These are phyloP conservation scores for Leccinum fallax DNA, from an alignment of 1,284 basidiomycete genomes.

Conservation along the genomic window DNA sequence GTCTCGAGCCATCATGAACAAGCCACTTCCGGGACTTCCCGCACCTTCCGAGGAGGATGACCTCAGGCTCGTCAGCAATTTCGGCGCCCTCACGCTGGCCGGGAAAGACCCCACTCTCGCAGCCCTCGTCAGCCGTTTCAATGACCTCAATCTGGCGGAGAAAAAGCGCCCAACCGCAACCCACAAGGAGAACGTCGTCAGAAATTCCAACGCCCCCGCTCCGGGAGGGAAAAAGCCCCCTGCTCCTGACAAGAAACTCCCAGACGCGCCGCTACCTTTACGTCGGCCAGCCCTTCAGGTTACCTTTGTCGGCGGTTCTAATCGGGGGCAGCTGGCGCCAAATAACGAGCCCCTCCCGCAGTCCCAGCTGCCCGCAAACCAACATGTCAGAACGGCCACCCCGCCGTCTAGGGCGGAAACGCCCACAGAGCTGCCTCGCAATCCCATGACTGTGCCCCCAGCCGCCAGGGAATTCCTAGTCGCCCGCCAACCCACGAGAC, in stretches of 20 bases:
- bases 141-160: neutral
- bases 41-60: conserved; percentile 26
- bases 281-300: neutral
- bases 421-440: conserved; percentile 29
- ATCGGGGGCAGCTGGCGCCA: conserved; percentile 14
- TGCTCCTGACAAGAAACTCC: conserved; percentile 22
- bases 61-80: conserved; percentile 36
- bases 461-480: conserved; percentile 38
- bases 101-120: conserved; percentile 11
- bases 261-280: neutral
- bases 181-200: conserved; percentile 33
- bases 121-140: neutral
- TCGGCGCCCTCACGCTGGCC: conserved; percentile 42
- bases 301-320: conserved; percentile 38
- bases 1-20: conserved; percentile 25
- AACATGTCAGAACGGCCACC: conserved; percentile 5
- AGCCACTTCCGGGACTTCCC: conserved; percentile 14
- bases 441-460: conserved; percentile 35
- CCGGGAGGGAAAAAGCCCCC: conserved; percentile 20
- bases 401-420: conserved; percentile 2
- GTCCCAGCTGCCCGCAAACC: neutral
- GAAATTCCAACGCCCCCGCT: conserved; percentile 42
- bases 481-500: conserved; percentile 43
- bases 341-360: conserved; percentile 13
- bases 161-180: conserved; percentile 3